phyloP scores from a whole-genome alignment of 768 basidiomycete species.

The Rubroboletus pulcherrimus region DNA sequence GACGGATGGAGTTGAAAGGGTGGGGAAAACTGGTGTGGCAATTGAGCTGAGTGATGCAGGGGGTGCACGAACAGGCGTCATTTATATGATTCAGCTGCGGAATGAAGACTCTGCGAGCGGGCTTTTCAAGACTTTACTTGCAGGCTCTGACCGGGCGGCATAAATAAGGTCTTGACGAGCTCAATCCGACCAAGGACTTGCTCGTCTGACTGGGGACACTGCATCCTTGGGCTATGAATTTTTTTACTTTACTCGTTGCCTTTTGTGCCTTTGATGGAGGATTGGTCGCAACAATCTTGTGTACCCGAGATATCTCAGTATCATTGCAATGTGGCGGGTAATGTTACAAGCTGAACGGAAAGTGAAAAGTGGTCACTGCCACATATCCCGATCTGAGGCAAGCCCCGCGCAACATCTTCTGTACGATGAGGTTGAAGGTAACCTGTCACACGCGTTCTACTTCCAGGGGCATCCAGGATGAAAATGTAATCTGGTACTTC shows the following conservation, averaged over 20 bases:
- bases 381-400: constrained; percentile 76
- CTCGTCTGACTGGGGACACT: background rate
- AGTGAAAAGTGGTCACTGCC: constrained; percentile 88
- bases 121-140: constrained; percentile 81
- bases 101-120: constrained; percentile 84
- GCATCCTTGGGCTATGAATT: background rate
- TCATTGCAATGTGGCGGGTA: constrained; percentile 8
- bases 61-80: constrained; percentile 86
- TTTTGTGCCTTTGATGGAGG: background rate
- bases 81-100: constrained; percentile 96
- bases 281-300: background rate
- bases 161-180: constrained; percentile 5
- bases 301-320: constrained; percentile 9
- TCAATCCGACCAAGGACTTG: background rate
- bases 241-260: background rate
- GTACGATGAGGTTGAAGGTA: constrained; percentile 61
- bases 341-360: constrained; percentile 52
- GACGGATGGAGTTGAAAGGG: constrained; percentile 94
- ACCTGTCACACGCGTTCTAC: constrained; percentile 39
- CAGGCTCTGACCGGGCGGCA: constrained; percentile 73
- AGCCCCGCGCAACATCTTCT: constrained; percentile 60
- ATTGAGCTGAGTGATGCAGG: constrained; percentile 85
- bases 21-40: constrained; percentile 98
- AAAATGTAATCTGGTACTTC: constrained; percentile 80
- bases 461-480: constrained; percentile 46